A percentile compares a stretch with the other conserved stretches of the same genome.
These are phyloP conservation scores for Borovskyia barvae DNA, from an alignment of 208 protist species.

Conservation along the genomic window DNA sequence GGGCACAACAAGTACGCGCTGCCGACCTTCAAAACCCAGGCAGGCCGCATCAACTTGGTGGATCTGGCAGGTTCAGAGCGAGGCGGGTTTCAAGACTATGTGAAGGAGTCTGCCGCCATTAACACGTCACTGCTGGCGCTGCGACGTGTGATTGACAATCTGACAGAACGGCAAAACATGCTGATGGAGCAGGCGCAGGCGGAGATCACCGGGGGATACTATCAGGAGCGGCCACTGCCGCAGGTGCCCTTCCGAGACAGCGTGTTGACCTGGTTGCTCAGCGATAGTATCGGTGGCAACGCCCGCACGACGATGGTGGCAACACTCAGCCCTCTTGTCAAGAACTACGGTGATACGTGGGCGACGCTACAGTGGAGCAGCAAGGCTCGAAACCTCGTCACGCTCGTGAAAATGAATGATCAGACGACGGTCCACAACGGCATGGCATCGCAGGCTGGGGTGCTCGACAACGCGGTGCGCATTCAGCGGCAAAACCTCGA, in stretches of 20 bases:
- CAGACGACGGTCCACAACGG: conserved; percentile 72
- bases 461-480: conserved; percentile 69
- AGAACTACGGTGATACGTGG: conserved; percentile 88
- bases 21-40: conserved; percentile 58
- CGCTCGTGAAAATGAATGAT: conserved; percentile 87
- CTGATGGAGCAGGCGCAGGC: conserved; percentile 84
- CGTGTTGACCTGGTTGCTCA: conserved; percentile 89
- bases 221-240: conserved; percentile 63
- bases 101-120: conserved; percentile 90
- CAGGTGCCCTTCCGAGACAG: conserved; percentile 92
- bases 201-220: conserved; percentile 61
- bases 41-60: conserved; percentile 87
- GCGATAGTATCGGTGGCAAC: conserved; percentile 91
- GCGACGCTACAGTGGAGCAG: conserved; percentile 91
- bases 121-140: conserved; percentile 89
- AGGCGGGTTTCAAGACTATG: conserved; percentile 87
- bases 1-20: conserved; percentile 69
- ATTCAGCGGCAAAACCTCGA: conserved; percentile 87
- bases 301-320: conserved; percentile 90
- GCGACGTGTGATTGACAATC: conserved; percentile 84
- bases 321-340: conserved; percentile 84
- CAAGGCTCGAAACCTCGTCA: conserved; percentile 88
- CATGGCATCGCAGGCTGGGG: conserved; percentile 63
- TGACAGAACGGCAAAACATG: conserved; percentile 87
- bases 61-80: conserved; percentile 91